Base-by-base conservation (phyloP, 2,329 filamentous ascomycete species). In the Cladophialophora bantiana region DNA sequence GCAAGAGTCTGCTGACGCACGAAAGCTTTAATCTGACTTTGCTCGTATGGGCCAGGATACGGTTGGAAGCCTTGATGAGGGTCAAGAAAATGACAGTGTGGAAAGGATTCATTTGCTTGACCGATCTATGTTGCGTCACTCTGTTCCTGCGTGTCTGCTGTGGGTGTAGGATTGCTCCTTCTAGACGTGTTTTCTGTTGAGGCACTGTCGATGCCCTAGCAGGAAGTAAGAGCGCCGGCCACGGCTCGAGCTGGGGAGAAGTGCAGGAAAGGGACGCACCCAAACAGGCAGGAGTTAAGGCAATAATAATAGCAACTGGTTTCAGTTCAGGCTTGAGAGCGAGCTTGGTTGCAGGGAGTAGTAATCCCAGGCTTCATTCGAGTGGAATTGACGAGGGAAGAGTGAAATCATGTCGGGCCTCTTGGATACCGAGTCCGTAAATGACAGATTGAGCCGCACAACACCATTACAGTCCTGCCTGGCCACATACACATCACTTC, bases 11-110 rank as follows among this genome's bases (percentile, higher is more conserved):
- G 52, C 52, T 55, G 52, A 55, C 34, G 52, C n/a, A 34, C 31
- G 52, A 55, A 55, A 55, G 52, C 52, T 26, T 36, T n/a, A 2
- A 34, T 55, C 52, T 20, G 52, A 35, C 52, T 35, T 34, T 50
- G 45, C 26, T 26, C 12, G n/a, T 10, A 26, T 26, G 18, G 45
- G 45, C 45, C 18, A 26, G 45, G 18, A 50, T 50, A 12, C 3
- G 10, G 6, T 20, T 50, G 18, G 18, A 18, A 50, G 18, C 4
- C 7, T 26, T 12, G 45, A 3, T 38, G 36, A 38, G 10, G 18
- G 20, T 50, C 18, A 26, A 12, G 45, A 50, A 4, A 20, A 20
- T 18, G 2, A 12, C 9, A 26, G 18, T 10, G 4, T 10, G 12
- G 18, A 26, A 18, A 50, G 7, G 45, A 26, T 20, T 50, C 45